Base-by-base conservation (phyloP, 352 stramenopile species). In the Globisporangium mamillatum region DNA sequence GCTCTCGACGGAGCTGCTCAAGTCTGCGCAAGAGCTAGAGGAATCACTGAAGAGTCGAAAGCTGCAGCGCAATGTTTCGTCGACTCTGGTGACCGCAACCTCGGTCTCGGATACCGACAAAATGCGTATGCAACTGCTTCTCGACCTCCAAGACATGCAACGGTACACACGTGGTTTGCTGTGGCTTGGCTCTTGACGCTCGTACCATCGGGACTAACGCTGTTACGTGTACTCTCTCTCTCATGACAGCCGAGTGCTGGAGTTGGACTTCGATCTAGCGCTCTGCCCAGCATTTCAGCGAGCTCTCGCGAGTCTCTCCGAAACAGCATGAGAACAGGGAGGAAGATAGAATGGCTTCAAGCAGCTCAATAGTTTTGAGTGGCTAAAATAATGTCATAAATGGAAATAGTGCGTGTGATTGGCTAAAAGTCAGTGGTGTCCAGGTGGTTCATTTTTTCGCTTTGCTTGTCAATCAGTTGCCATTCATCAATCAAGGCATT, bases 21-120 rank as follows among this genome's bases (percentile, higher is more conserved):
- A 89, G 41, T 94, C 89, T 4, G 87, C 89, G 1, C 68, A 84
- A 22, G 89, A 95, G 64, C 75, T 96, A 1, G 89, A 96, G 66
- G 86, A 95, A 27, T 96, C 89, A 9, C 77, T 96, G n/a, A 96
- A 94, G 58, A 94, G 83, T 67, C 85, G 89, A 41, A 96, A 96
- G 67, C 72, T 92, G 55, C 86, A 96, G 71, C 86, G 87, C 16
- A 73, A 83, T 24, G 66, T 72, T 5, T 68, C 60, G 9, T 80
- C 71, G 34, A 64, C 67, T 20, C 38, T 55, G 41, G 20, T 69
- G 0, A 59, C 36, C 3, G 67, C 64, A 9, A 76, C 80, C 14
- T 64, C 74, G 4, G 27, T 95, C 41, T 92, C 83, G 4, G 89
- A 96, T 74, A 94, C 89, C 44, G 81, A 92, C 62, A 96, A 96